Conservation (phyloP, 1,139 yeast genomes). For the Diutina scorzettiae region DNA sequence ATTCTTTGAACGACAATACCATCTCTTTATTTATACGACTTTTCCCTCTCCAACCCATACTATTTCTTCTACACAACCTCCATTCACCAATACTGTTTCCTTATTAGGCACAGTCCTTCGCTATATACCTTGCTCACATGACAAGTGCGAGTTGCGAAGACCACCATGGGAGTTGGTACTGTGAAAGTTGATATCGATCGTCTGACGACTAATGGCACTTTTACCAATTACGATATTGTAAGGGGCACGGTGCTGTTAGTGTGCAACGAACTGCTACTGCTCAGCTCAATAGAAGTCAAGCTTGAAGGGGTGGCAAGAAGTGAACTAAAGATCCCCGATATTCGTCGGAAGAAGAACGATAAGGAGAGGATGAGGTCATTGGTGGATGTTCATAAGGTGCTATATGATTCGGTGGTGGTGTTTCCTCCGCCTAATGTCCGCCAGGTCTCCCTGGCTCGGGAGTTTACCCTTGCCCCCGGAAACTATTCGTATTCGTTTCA, state of each 20-base stretch:
- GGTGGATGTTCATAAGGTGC: slow-evolving; percentile 40
- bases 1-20: too few relatives aligned
- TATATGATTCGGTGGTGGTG: slow-evolving; percentile 43
- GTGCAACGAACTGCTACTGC: slow-evolving; percentile 33
- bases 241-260: slow-evolving; percentile 35
- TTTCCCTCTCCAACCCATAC: too few relatives aligned
- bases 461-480: slow-evolving; percentile 52
- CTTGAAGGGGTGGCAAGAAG: slow-evolving; percentile 44
- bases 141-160: too few relatives aligned
- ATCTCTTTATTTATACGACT: too few relatives aligned
- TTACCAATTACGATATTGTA: slow-evolving; percentile 40
- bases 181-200: slow-evolving; percentile 28
- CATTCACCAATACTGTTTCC: too few relatives aligned
- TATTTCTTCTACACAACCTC: too few relatives aligned
- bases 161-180: slow-evolving; percentile 5
- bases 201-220: slow-evolving; percentile 28
- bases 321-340: slow-evolving; percentile 17
- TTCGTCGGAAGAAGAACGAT: slow-evolving; percentile 11
- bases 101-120: too few relatives aligned
- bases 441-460: slow-evolving; percentile 33
- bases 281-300: slow-evolving; percentile 44
- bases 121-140: too few relatives aligned
- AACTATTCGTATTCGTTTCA: slow-evolving; percentile 45
- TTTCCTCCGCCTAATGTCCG: slow-evolving; percentile 51
- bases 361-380: slow-evolving; percentile 14